A percentile compares a stretch with the other conserved stretches of the same genome.
These are phyloP conservation scores for Schizophyllum amplum DNA, from an alignment of 1,284 basidiomycete genomes.

Conservation along the genomic window DNA sequence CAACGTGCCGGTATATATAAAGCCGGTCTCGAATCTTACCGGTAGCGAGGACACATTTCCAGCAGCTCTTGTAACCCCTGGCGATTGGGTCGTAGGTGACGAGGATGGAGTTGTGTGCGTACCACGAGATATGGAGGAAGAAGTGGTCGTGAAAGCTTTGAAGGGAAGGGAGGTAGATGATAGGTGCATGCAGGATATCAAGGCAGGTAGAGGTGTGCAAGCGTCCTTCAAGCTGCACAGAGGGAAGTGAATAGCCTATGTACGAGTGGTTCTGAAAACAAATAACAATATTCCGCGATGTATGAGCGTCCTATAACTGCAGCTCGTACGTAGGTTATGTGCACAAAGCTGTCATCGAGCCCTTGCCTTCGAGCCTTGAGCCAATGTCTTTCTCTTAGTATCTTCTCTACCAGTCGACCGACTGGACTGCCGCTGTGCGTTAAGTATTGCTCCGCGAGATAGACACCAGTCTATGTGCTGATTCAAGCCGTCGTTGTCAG, in stretches of 20 bases:
- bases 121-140: constrained; percentile 44
- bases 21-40: constrained; percentile 17
- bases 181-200: constrained; percentile 71
- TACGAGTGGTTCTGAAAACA: no score
- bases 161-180: constrained; percentile 65
- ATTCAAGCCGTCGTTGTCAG: constrained; percentile 63
- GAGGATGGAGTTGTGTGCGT: constrained; percentile 88
- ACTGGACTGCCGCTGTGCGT: constrained; percentile 37
- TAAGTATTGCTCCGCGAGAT: constrained; percentile 58
- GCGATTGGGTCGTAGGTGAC: constrained; percentile 83
- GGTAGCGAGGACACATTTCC: constrained; percentile 36
- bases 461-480: constrained; percentile 73
- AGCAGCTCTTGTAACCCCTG: constrained; percentile 58
- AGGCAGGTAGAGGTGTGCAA: constrained; percentile 64
- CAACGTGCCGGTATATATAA: constrained; percentile 66
- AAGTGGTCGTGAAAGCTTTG: constrained; percentile 55
- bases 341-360: no score
- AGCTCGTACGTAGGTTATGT: no score
- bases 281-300: no score
- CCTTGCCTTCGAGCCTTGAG: no score
- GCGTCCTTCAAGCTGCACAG: constrained; percentile 75
- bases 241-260: constrained; percentile 35
- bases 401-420: no score
- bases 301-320: no score
- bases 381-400: no score